phyloP scores from a whole-genome alignment of 139 green algal genomes.

The Yamagishiella unicocca region DNA sequence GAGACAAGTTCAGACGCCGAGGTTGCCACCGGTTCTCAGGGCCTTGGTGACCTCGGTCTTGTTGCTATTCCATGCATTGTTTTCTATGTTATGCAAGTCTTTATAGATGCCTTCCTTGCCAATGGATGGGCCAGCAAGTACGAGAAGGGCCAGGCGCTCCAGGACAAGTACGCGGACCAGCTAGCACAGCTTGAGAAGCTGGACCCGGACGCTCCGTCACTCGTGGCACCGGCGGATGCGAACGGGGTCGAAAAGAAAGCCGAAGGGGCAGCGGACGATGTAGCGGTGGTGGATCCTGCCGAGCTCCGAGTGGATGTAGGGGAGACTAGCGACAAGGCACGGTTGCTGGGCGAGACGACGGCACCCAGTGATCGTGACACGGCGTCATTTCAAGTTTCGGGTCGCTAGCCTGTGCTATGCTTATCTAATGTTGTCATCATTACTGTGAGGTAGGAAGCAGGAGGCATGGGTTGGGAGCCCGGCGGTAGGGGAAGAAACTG shows the following conservation, averaged over 20 bases:
- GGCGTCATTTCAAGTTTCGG: background rate
- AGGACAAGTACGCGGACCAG: conserved; percentile 59
- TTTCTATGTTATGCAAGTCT: conserved; percentile 81
- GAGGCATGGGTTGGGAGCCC: no score
- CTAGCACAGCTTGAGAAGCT: conserved; percentile 53
- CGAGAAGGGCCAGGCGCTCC: conserved; percentile 54
- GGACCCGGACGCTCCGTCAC: conserved; percentile 24
- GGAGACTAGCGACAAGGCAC: background rate
- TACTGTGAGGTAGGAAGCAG: background rate
- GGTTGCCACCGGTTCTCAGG: conserved; percentile 39
- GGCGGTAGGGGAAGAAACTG: no score
- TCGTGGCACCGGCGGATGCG: background rate
- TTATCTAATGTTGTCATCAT: background rate
- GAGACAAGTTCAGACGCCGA: background rate
- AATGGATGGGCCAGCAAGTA: conserved; percentile 69
- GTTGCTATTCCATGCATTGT: conserved; percentile 87
- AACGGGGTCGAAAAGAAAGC: background rate
- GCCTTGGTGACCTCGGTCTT: conserved; percentile 69
- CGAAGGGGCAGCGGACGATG: background rate
- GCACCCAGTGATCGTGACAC: background rate
- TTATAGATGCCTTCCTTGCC: conserved; percentile 79
- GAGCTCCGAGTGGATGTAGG: background rate
- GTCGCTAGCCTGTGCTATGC: background rate
- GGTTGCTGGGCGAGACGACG: background rate
- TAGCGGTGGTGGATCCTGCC: background rate